Conservation (phyloP, 1,284 basidiomycete genomes). For the Singerocomus rubriflavus region DNA sequence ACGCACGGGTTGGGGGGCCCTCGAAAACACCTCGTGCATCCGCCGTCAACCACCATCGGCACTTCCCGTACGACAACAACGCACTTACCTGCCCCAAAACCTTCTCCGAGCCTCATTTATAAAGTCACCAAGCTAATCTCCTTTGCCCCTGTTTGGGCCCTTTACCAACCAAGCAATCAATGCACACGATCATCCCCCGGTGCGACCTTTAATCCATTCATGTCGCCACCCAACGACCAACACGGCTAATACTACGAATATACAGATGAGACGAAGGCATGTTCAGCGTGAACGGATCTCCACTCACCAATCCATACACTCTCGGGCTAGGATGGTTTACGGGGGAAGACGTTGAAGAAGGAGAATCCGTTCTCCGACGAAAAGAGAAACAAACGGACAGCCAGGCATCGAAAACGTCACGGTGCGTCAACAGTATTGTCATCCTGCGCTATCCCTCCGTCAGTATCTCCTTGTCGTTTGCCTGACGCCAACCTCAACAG, state of each 20-base stretch:
- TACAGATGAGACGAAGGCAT: constrained; percentile 69
- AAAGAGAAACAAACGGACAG: constrained; percentile 18
- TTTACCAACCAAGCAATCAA: constrained; percentile 47
- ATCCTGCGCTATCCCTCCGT: constrained; percentile 58
- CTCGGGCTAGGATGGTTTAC: constrained; percentile 54
- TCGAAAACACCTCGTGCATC: constrained; percentile 43
- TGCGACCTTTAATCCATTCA: constrained; percentile 64
- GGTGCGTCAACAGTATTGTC: constrained; percentile 59
- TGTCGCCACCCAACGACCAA: constrained; percentile 57
- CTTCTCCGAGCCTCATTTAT: constrained; percentile 51
- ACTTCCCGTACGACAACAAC: constrained; percentile 32
- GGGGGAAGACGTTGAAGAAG: constrained; percentile 33
- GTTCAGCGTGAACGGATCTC: constrained; percentile 75
- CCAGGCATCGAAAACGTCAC: constrained; percentile 19
- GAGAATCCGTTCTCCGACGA: constrained; percentile 4
- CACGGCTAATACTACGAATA: constrained; percentile 52
- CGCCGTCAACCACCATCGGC: constrained; percentile 44
- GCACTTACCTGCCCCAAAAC: constrained; percentile 37
- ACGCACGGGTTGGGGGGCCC: constrained; percentile 43
- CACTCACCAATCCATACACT: constrained; percentile 68
- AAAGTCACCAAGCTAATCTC: constrained; percentile 38
- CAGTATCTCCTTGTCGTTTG: constrained; percentile 25
- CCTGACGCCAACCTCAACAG: constrained; percentile 4
- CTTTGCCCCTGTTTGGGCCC: constrained; percentile 28
- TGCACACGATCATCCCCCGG: constrained; percentile 56